A percentile compares a stretch with the other conserved stretches of the same genome.
Conservation (phyloP, 2,329 filamentous ascomycete genomes). For the Fusarium paranaense region DNA sequence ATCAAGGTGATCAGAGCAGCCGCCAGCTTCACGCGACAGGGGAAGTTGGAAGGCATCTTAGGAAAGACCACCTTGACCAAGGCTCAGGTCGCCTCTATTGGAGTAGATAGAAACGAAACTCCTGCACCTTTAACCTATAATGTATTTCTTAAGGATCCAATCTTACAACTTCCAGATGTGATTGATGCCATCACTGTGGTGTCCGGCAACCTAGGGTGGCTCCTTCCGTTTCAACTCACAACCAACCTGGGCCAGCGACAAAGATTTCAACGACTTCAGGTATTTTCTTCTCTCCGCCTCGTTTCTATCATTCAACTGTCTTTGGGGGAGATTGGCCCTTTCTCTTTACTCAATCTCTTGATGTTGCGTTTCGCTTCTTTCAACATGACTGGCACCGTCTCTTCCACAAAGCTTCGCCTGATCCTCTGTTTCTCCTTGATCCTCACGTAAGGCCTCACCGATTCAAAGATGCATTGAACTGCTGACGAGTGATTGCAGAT, state of each 20-base stretch:
- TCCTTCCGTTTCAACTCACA: background rate
- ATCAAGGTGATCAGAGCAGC: background rate
- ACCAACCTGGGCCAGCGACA: background rate
- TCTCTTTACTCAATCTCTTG: background rate
- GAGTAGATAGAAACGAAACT: background rate
- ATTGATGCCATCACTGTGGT: background rate
- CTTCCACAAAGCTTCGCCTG: background rate
- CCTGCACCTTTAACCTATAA: background rate
- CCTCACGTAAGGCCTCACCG: background rate
- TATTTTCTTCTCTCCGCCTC: background rate
- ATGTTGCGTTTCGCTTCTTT: background rate
- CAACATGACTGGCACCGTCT: background rate
- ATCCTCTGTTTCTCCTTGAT: background rate
- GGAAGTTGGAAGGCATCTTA: background rate
- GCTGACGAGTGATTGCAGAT: constrained; percentile 48
- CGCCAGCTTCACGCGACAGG: background rate
- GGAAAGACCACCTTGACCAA: background rate
- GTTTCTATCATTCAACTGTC: too few species aligned
- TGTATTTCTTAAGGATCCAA: background rate
- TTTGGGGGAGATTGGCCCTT: background rate
- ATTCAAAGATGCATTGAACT: background rate
- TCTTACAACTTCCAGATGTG: background rate
- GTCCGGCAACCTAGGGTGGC: background rate
- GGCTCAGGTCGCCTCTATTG: background rate
- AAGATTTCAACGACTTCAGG: background rate